A percentile compares a stretch with the other conserved stretches of the same genome.
These are phyloP conservation scores for Prunus davidiana DNA, from an alignment of 306 rosid species.

Conservation along the genomic window DNA sequence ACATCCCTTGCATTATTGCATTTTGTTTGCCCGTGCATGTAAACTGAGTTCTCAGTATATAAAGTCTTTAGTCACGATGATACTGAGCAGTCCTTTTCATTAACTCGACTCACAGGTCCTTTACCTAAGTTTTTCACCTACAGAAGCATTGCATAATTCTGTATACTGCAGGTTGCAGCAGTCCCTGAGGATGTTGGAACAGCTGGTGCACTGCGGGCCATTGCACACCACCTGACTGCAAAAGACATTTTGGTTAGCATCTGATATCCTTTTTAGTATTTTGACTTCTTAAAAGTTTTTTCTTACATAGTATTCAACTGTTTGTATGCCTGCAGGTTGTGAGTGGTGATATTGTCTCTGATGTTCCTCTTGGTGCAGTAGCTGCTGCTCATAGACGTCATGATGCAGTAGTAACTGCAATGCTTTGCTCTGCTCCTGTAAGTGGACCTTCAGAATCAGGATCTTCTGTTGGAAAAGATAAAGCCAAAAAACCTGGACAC, in stretches of 20 bases:
- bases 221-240: conserved; percentile 74
- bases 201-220: conserved; percentile 90
- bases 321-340: conserved; percentile 69
- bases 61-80: background rate
- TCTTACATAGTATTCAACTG: conserved; percentile 18
- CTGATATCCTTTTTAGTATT: background rate
- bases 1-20: background rate
- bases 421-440: conserved; percentile 88
- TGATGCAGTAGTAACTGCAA: conserved; percentile 88
- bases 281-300: conserved; percentile 14
- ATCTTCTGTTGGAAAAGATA: conserved; percentile 90
- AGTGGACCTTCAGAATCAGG: conserved; percentile 81
- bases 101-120: background rate
- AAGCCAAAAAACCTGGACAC: conserved; percentile 74
- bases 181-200: conserved; percentile 98
- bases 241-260: conserved; percentile 75
- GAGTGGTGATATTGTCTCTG: conserved; percentile 95
- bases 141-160: background rate
- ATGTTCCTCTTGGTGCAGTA: conserved; percentile 90
- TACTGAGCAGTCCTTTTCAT: background rate
- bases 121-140: background rate
- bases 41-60: background rate
- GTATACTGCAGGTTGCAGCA: conserved; percentile 71
- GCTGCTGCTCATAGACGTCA: conserved; percentile 97
- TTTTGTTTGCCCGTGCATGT: background rate